Percentiles rank a stretch among this genome's conserved stretches.
Conservation (phyloP, 177 flowering plant species). For the Vitis hybrid region DNA sequence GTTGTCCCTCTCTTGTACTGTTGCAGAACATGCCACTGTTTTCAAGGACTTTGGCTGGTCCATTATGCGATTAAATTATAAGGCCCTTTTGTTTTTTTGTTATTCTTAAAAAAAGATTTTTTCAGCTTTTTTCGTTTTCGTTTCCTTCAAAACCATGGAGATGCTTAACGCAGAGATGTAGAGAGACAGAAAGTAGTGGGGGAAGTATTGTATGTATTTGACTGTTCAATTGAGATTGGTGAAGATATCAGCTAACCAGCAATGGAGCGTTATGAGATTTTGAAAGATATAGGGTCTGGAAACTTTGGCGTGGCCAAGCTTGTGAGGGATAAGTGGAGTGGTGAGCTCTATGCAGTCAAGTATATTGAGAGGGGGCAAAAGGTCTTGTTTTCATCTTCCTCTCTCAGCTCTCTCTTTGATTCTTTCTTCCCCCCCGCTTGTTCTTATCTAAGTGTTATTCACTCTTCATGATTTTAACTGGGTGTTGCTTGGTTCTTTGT, state of each 20-base stretch:
- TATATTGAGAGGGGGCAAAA: constrained; percentile 46
- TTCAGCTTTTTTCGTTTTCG: constrained; percentile 1
- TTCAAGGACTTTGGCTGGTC: constrained; percentile 7
- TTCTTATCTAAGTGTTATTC: background rate
- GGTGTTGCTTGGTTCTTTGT: background rate
- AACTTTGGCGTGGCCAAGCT: constrained; percentile 52
- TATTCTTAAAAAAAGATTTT: no score
- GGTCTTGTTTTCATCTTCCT: constrained; percentile 14
- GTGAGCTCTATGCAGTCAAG: constrained; percentile 45
- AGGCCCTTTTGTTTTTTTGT: no score
- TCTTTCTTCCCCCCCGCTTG: background rate
- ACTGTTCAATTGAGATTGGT: background rate
- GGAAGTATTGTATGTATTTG: background rate
- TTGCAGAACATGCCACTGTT: background rate
- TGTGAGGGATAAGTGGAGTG: constrained; percentile 37
- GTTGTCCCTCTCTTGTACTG: background rate
- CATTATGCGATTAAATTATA: background rate
- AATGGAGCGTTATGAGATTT: constrained; percentile 45
- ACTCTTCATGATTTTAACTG: background rate
- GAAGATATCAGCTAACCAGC: background rate
- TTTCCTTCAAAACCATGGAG: constrained; percentile 1
- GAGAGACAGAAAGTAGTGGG: constrained; percentile 9
- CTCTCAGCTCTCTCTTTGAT: no score
- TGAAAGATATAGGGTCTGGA: constrained; percentile 50
- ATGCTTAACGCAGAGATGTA: constrained; percentile 4